These are phyloP conservation scores for Thecamonas trahens DNA, from an alignment of 78 protist species.

Conservation along the genomic window DNA sequence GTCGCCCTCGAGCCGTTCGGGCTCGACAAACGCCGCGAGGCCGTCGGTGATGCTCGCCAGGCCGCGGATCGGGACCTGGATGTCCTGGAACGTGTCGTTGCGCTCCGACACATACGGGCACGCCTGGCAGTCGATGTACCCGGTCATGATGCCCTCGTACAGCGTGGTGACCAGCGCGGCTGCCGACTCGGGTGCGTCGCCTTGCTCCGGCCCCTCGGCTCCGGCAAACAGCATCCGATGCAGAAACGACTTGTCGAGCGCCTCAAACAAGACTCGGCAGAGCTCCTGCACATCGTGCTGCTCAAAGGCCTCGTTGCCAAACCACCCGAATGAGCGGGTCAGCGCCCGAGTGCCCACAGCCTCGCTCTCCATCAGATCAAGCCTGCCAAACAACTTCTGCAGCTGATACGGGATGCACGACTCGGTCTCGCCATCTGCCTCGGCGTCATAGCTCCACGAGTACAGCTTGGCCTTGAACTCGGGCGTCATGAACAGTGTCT, in stretches of 20 bases:
- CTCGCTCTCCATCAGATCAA: background rate
- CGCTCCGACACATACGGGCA: background rate
- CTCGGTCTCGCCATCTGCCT: background rate
- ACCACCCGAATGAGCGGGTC: constrained; percentile 1
- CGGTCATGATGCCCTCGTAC: constrained; percentile 17
- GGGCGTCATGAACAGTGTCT: constrained; percentile 63
- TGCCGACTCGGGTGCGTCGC: no score
- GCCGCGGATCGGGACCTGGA: constrained; percentile 1
- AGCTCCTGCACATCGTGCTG: constrained; percentile 35
- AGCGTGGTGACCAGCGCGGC: constrained; percentile 5
- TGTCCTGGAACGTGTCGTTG: constrained; percentile 17
- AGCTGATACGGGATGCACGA: background rate
- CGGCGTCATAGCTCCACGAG: background rate
- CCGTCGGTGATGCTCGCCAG: constrained; percentile 20
- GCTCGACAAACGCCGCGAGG: constrained; percentile 16
- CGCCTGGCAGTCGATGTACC: constrained; percentile 6
- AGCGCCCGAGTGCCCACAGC: background rate
- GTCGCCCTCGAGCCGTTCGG: constrained; percentile 34
- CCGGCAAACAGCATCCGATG: background rate
- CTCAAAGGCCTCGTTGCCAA: constrained; percentile 7
- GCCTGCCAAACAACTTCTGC: background rate
- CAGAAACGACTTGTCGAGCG: constrained; percentile 11
- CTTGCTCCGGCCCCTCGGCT: no score
- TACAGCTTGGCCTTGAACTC: constrained; percentile 13
- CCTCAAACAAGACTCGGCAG: constrained; percentile 20